Evolutionary conservation across 2,329 filamentous ascomycete genomes (phyloP).

Genomic region (Neopestalotiopsis rosae): DNA sequence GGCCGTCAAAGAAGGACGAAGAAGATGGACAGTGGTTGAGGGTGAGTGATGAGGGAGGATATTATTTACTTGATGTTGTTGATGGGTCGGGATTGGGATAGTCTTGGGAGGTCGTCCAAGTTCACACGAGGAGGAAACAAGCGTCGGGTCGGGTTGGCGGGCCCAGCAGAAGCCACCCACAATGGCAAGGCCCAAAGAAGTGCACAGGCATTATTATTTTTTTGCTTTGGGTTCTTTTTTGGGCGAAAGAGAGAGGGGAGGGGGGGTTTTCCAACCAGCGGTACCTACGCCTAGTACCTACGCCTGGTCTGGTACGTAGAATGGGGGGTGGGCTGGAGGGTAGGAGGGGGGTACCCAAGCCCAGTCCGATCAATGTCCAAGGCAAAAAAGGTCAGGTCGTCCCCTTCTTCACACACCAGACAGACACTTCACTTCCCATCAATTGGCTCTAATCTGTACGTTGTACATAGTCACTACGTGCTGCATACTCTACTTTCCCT

Average conservation of each 20-base stretch:
- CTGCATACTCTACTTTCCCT: neutral
- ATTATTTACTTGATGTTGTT: slow-evolving; percentile 23
- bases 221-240: slow-evolving; percentile 8
- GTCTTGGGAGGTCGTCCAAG: slow-evolving; percentile 12
- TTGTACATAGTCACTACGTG: neutral
- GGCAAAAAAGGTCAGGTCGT: neutral
- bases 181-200: slow-evolving; percentile 15
- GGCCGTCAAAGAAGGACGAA: slow-evolving; percentile 16
- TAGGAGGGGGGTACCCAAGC: neutral
- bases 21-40: slow-evolving; percentile 12
- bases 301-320: neutral
- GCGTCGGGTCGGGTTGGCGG: slow-evolving; percentile 11
- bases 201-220: slow-evolving; percentile 17
- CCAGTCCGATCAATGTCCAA: neutral
- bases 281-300: neutral
- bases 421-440: no score
- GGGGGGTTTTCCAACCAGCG: neutral
- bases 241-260: slow-evolving; percentile 1
- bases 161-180: slow-evolving; percentile 3
- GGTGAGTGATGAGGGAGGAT: slow-evolving; percentile 15
- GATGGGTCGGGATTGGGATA: slow-evolving; percentile 5
- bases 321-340: neutral
- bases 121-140: slow-evolving; percentile 21
- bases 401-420: neutral
- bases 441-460: no score